Evolutionary conservation across 2,329 filamentous ascomycete genomes (phyloP).

Genomic region (Penicillium concentricum): DNA sequence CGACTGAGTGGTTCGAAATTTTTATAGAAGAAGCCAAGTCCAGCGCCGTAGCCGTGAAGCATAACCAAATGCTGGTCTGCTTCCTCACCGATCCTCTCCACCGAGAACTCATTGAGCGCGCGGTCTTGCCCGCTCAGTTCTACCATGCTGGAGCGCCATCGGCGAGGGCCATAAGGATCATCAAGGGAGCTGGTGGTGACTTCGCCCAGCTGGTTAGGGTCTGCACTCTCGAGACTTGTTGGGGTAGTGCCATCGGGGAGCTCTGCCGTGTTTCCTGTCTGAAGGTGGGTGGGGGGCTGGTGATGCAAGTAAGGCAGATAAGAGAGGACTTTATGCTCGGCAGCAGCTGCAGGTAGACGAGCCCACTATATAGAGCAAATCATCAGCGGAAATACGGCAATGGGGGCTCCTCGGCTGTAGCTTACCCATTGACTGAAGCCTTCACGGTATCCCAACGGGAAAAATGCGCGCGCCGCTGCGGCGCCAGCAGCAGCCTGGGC

Average conservation of each 20-base stretch:
- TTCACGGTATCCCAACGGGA: constrained; percentile 88
- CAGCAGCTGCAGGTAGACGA: constrained; percentile 73
- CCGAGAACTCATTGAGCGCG: constrained; percentile 86
- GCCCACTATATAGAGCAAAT: constrained; percentile 64
- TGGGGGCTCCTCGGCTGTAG: constrained; percentile 19
- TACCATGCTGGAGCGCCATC: constrained; percentile 85
- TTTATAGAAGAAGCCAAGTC: constrained; percentile 96
- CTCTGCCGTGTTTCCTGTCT: constrained; percentile 52
- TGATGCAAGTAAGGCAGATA: constrained; percentile 77
- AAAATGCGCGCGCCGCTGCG: constrained; percentile 47
- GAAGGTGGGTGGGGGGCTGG: constrained; percentile 64
- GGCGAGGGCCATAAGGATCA: constrained; percentile 80
- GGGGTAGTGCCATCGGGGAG: constrained; percentile 24
- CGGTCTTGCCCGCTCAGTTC: constrained; percentile 80
- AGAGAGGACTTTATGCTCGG: constrained; percentile 84
- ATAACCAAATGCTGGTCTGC: constrained; percentile 88
- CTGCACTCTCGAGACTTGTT: constrained; percentile 36
- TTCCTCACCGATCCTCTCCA: constrained; percentile 77
- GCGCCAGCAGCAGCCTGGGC: constrained; percentile 30
- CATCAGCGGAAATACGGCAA: constrained; percentile 12
- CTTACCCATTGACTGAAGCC: constrained; percentile 87
- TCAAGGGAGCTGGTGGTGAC: constrained; percentile 51
- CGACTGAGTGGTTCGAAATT: constrained; percentile 90
- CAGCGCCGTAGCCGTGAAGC: constrained; percentile 94
- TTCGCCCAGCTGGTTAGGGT: constrained; percentile 42